These are phyloP conservation scores for Houttuynia cordata DNA, from an alignment of 164 flowering plant species.

Conservation along the genomic window DNA sequence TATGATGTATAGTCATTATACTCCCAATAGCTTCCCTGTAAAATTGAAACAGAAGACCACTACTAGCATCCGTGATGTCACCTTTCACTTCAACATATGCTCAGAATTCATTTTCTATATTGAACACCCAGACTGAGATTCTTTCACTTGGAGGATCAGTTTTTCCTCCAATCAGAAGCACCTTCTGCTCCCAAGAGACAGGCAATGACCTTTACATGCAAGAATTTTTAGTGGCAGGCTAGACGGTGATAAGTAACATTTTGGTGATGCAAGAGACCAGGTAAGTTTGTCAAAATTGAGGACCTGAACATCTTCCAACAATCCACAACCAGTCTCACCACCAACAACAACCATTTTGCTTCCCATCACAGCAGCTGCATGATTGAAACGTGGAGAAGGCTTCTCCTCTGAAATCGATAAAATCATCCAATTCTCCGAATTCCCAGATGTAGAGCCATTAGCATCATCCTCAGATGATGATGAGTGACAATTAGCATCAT, in stretches of 20 bases:
- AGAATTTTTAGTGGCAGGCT: too few species aligned
- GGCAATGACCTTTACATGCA: slow-evolving; percentile 82
- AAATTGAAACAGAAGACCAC: too few species aligned
- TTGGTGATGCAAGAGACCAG: slow-evolving; percentile 73
- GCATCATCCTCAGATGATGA: too few species aligned
- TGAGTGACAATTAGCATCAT: too few species aligned
- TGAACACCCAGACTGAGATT: slow-evolving; percentile 90
- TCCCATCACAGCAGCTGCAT: slow-evolving; percentile 91
- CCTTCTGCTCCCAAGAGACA: slow-evolving; percentile 94
- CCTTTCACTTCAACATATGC: slow-evolving; percentile 90
- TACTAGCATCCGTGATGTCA: slow-evolving; percentile 91
- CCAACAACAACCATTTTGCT: too few species aligned
- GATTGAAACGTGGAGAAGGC: slow-evolving; percentile 84
- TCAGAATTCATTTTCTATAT: slow-evolving; percentile 88
- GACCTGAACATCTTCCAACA: slow-evolving; percentile 96
- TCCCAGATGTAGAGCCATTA: too few species aligned
- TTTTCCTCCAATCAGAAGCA: slow-evolving; percentile 81
- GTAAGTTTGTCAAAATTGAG: slow-evolving; percentile 68
- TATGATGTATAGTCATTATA: too few species aligned
- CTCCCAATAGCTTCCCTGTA: too few species aligned
- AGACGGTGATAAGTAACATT: too few species aligned
- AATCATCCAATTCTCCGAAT: too few species aligned
- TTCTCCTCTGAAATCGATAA: slow-evolving; percentile 79
- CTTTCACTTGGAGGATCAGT: slow-evolving; percentile 62
- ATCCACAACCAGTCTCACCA: slow-evolving; percentile 74